Base-by-base conservation (phyloP, 2,329 filamentous ascomycete species). In the Apiospora arundinis region DNA sequence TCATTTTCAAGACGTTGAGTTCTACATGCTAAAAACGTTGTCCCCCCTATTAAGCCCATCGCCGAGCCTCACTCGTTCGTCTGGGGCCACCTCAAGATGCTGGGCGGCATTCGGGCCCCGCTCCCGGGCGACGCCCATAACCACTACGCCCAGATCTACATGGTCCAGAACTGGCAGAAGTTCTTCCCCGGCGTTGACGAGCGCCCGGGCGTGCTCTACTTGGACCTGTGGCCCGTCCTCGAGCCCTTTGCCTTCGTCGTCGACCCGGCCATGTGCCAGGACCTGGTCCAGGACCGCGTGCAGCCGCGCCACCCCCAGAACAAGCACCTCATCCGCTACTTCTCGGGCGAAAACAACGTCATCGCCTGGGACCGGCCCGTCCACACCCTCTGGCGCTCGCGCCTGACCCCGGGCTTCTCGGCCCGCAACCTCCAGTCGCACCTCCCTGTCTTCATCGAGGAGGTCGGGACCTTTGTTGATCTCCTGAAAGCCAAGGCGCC, bases 321-420 rank as follows among this genome's bases (percentile, higher is more conserved):
- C 49, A 70, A 74, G 11, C 21, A 67, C 21, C 70, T 76, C 28
- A 73, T 80, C 66, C 70, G 74, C 23, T 76, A 77, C 23, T 71
- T 79, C n/a, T 73, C 79, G 1, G 76, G 76, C 3, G 76, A 76
- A 21, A 72, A 75, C 7, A 78, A 81, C 49, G 72, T 82, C 12
- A 75, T 82, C n/a, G 76, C 77, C 37, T 73, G 76, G 18, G 79
- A 83, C 28, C 82, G 82, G 1, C 74, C 76, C 18, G 74, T 78
- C 28, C 83, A 82, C 81, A 80, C 79, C 70, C 74, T 72, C 32
- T 77, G 78, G 76, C 74, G 80, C 49, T 74, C 72, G 21, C 71
- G 78, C 18, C 81, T 82, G 74, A 81, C 81, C 72, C 78, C 78
- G 0, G 81, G 80, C 7, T 83, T 83, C 72, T 76, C 78, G 0